Evolutionary conservation across 805 yeast species (phyloP), one percentile per base, ranked within the genome.

Genomic region (Schwanniomyces polymorphus): DNA sequence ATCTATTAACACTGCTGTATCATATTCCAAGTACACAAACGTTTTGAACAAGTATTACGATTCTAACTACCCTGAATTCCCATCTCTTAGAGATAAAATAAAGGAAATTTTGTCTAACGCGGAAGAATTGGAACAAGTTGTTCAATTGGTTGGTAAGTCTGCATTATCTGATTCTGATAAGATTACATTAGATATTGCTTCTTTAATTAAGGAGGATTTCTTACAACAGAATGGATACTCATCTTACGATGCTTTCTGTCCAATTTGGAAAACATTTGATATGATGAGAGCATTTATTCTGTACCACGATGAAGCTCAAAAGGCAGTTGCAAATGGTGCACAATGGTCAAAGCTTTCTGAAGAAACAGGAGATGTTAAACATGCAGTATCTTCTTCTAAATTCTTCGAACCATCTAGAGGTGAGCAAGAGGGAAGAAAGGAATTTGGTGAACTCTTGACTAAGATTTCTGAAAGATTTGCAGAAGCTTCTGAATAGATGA

Each of bases 201-300:
- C 79, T 26, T 81, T 94, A 68, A 85, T 94, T 72, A 94, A 94
- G 73, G 99, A 94, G 72, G 99, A 94, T 74, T 94, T 94, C 85
- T 80, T 94, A 68, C 99, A 94, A 76, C 99, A 94, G 78, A 94
- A 94, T 74, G 99, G 99, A 76, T 94, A 94, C 76, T 94, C 99
- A 41, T 77, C 96, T 38, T 94, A 94, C 67, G 99, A 94, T 73
- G 97, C 96, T 33, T 94, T 91, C 87, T 94, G 99, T 76, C 99
- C 99, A 56, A 88, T 94, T 64, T 94, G 99, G 99, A 94, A 94
- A 80, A 94, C 99, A 41, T 86, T 82, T 59, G 94, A 89, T 68
- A 94, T 94, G 99, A 91, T 94, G 98, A 91, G 88, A 71, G 86
- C 91, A 9, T 94, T 94, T 62, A 83, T 91, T 49, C 72, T 91